Conservation (phyloP, 768 basidiomycete genomes). For the Boletales sp. region DNA sequence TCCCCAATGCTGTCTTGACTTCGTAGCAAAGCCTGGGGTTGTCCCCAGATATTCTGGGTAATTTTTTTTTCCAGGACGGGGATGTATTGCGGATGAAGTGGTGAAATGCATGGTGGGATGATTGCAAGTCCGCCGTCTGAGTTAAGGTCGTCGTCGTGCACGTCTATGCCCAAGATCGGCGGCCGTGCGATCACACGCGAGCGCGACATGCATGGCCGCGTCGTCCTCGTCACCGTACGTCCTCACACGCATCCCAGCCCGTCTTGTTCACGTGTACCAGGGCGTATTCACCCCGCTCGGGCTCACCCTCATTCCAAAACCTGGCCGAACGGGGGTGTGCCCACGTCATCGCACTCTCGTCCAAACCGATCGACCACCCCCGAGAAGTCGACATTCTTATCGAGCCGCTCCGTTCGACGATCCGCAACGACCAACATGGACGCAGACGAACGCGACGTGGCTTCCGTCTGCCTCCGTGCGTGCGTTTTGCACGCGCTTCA, state of each 20-base stretch:
- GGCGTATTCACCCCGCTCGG: constrained; percentile 76
- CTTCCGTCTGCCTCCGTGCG: constrained; percentile 64
- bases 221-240: constrained; percentile 68
- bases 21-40: no score
- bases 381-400: constrained; percentile 60
- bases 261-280: constrained; percentile 31
- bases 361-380: constrained; percentile 46
- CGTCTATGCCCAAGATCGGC: constrained; percentile 66
- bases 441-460: constrained; percentile 74
- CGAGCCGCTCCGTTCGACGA: constrained; percentile 14
- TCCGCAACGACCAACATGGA: constrained; percentile 50
- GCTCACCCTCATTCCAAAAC: constrained; percentile 56
- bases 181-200: constrained; percentile 68
- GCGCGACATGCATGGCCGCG: constrained; percentile 69
- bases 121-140: no score
- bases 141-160: constrained; percentile 50
- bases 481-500: constrained; percentile 64
- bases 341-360: constrained; percentile 71
- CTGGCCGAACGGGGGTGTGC: constrained; percentile 76
- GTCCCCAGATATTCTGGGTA: no score
- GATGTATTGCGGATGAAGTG: no score
- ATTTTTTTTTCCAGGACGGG: no score
- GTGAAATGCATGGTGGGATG: no score
- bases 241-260: background rate
- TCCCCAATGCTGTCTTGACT: no score